Evolutionary conservation across 2,329 filamentous ascomycete species (phyloP).

Genomic region (Colletotrichum tanaceti): DNA sequence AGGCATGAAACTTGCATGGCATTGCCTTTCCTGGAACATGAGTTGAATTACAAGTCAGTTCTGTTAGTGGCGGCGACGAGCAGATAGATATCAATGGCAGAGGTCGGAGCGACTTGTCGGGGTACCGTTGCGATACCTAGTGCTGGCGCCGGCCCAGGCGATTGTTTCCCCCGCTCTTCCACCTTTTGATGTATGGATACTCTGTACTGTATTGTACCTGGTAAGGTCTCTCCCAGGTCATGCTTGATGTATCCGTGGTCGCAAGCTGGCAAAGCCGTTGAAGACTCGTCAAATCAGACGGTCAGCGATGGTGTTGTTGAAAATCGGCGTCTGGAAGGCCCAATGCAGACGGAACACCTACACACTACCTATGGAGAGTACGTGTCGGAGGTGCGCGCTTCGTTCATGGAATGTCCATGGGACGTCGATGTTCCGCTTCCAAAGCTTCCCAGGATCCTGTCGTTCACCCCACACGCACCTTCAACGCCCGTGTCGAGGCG

Average conservation of each 20-base stretch:
- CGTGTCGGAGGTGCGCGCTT: not conserved
- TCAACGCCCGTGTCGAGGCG: not conserved
- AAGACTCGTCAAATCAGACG: not conserved
- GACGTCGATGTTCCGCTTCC: not conserved
- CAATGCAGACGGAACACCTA: no score
- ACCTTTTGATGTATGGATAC: constrained; percentile 13
- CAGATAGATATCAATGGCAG: not conserved
- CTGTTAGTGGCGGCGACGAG: not conserved
- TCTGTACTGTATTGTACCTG: no score
- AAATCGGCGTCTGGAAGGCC: no score
- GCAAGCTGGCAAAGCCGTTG: not conserved
- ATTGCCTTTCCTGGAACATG: not conserved
- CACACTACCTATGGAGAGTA: no score
- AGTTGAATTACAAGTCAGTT: not conserved
- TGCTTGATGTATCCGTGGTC: no score
- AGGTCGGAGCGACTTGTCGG: constrained; percentile 15
- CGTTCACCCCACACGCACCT: constrained; percentile 4
- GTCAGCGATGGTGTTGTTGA: no score
- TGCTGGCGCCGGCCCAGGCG: not conserved
- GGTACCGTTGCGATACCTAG: constrained; percentile 20
- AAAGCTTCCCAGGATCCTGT: not conserved
- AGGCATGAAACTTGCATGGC: constrained; percentile 3
- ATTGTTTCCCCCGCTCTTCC: constrained; percentile 24
- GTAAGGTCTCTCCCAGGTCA: constrained; percentile 1
- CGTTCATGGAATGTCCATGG: not conserved